Evolutionary conservation across 139 green algal species (phyloP).

Genomic region (Chlorella sp.): DNA sequence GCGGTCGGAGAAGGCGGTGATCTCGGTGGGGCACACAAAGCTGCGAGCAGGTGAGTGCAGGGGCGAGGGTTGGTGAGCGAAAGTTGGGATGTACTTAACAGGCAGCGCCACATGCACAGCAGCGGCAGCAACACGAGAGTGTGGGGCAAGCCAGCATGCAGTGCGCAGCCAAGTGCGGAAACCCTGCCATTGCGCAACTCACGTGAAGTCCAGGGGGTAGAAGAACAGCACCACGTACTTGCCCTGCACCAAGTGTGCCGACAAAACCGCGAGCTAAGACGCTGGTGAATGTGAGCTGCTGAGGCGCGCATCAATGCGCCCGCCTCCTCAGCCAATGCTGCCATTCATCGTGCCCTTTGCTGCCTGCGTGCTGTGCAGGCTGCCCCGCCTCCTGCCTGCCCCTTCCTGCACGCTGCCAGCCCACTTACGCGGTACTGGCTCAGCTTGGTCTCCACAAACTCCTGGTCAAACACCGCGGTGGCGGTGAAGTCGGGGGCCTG

Average conservation of each 20-base stretch:
- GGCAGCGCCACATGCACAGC: no score
- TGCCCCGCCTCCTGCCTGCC: neutral
- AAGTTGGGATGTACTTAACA: no score
- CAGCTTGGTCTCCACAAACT: conserved; percentile 94
- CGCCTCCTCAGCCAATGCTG: no score
- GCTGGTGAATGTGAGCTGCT: no score
- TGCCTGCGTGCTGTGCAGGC: neutral
- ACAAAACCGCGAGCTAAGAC: no score
- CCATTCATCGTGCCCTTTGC: no score
- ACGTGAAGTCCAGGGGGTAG: conserved; percentile 98
- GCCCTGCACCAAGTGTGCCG: conserved; percentile 63
- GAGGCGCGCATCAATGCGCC: no score
- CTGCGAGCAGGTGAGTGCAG: neutral
- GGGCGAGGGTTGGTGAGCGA: neutral
- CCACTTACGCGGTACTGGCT: conserved; percentile 83
- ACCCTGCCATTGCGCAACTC: conserved; percentile 44
- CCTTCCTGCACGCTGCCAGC: neutral
- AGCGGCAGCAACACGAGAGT: no score
- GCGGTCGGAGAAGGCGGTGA: conserved; percentile 98
- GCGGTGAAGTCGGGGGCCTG: conserved; percentile 93
- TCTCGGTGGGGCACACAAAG: conserved; percentile 95
- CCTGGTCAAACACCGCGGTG: conserved; percentile 89
- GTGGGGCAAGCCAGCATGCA: no score
- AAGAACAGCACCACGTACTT: conserved; percentile 99
- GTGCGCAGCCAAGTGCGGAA: no score